phyloP scores from a whole-genome alignment of 371 early-diverging fungal species.

The Actinomucor elegans region DNA sequence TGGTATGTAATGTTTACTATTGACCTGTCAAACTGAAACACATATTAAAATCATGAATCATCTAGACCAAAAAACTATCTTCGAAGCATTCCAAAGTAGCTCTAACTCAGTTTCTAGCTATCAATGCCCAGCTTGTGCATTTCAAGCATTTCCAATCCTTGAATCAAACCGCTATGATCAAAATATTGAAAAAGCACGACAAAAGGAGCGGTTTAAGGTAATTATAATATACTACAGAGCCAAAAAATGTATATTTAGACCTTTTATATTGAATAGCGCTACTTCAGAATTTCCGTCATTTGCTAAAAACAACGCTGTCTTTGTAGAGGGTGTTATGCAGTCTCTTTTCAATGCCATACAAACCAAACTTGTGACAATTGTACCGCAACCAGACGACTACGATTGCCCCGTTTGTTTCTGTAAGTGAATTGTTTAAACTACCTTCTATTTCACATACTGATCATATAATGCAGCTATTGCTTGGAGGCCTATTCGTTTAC shows the following conservation, averaged over 20 bases:
- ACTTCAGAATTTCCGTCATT: slow-evolving; percentile 35
- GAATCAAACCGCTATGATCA: slow-evolving; percentile 73
- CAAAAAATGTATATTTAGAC: background rate
- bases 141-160: slow-evolving; percentile 64
- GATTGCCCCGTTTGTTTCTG: slow-evolving; percentile 37
- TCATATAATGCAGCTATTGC: slow-evolving; percentile 34
- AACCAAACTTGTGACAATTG: slow-evolving; percentile 54
- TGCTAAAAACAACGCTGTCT: slow-evolving; percentile 28
- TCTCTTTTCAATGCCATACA: slow-evolving; percentile 29
- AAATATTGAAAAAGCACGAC: slow-evolving; percentile 82
- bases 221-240: background rate
- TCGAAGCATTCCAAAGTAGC: slow-evolving; percentile 38
- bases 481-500: slow-evolving; percentile 75
- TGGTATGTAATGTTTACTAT: slow-evolving; percentile 22
- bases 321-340: slow-evolving; percentile 28
- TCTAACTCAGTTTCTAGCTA: slow-evolving; percentile 57
- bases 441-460: background rate
- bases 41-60: too few relatives aligned
- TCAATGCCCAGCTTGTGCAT: slow-evolving; percentile 68
- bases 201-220: slow-evolving; percentile 67
- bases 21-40: background rate
- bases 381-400: slow-evolving; percentile 78
- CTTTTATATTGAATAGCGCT: slow-evolving; percentile 10
- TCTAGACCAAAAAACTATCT: slow-evolving; percentile 23
- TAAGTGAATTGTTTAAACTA: slow-evolving; percentile 5